Percentiles rank a stretch among this genome's conserved stretches.
Evolutionary conservation across 2,329 filamentous ascomycete species (phyloP).

Genomic region (Claviceps sp.): DNA sequence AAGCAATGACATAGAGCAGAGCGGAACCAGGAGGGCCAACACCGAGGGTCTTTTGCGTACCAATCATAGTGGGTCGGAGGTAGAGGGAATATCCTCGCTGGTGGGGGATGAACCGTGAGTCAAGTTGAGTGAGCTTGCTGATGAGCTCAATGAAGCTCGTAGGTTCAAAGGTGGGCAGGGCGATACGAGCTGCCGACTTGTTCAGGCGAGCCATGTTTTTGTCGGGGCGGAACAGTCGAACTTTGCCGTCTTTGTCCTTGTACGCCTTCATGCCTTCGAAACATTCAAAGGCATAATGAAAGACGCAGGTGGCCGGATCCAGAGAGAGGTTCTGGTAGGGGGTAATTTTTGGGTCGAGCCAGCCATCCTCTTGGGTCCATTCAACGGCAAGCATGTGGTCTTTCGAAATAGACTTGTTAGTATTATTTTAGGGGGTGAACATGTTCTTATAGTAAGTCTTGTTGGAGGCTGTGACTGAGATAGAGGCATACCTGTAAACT

Average conservation of each 20-base stretch:
- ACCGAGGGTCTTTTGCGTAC: constrained; percentile 86
- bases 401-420: constrained; percentile 21
- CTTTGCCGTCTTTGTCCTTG: constrained; percentile 65
- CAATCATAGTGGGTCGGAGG: constrained; percentile 91
- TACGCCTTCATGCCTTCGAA: constrained; percentile 99
- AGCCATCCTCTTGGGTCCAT: constrained; percentile 78
- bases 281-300: constrained; percentile 96
- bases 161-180: constrained; percentile 72
- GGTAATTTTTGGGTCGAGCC: constrained; percentile 69
- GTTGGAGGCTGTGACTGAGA: neutral
- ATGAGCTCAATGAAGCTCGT: constrained; percentile 69
- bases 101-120: constrained; percentile 80
- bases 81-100: constrained; percentile 87
- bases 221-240: constrained; percentile 85
- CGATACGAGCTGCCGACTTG: constrained; percentile 81
- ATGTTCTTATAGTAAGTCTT: no score
- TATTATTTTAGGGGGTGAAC: neutral
- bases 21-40: constrained; percentile 87
- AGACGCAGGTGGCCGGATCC: constrained; percentile 90
- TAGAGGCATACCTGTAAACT: constrained; percentile 62
- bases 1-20: constrained; percentile 88
- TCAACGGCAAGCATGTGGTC: constrained; percentile 96
- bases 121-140: constrained; percentile 62
- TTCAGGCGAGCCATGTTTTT: constrained; percentile 96
- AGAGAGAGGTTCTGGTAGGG: constrained; percentile 96